Evolutionary conservation across 2,329 filamentous ascomycete species (phyloP), one percentile per base, ranked within the genome.

Genomic region (Bertia moriformis): DNA sequence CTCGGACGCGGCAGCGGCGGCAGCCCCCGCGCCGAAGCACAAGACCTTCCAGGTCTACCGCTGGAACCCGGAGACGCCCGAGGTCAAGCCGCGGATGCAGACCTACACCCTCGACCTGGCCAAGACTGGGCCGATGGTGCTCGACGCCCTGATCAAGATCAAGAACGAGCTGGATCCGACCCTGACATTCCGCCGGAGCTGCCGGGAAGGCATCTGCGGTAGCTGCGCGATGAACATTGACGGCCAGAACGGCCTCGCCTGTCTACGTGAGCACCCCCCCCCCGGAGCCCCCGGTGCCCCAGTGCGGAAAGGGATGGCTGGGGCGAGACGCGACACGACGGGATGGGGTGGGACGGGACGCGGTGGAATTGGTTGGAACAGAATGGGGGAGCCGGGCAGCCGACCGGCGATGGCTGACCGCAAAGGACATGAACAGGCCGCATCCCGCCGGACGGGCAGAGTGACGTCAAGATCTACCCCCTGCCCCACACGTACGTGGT

Each of bases 211-310:
- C 51, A 98, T 98, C 55, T 98, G 91, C 59, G 91, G 91, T 49
- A 93, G 85, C 63, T 98, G 91, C 60, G 91, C 91, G 49, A 98
- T 98, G 91, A 98, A 98, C 72, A 96, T 98, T 60, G 91, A 96
- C 61, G 91, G 91, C 60, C 83, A 93, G 54, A 98, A 98, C 70
- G 96, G 91, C 42, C 67, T 98, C 53, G 91, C 91, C 50, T 98
- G 91, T 66, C 68, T 98, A 57, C 96, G 91, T 94, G 84, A 51
- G 83, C 78, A n/a, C n/a, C 29, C n/a, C n/a, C n/a, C n/a, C n/a
- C n/a, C n/a, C n/a, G n/a, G n/a, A n/a, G n/a, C n/a, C n/a, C n/a
- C n/a, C n/a, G n/a, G n/a, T n/a, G n/a, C n/a, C n/a, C n/a, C n/a
- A n/a, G n/a, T n/a, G n/a, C n/a, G n/a, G n/a, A n/a, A n/a, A n/a